These are phyloP conservation scores for Lepidium didymum DNA, from an alignment of 345 rosid genomes.

Conservation along the genomic window DNA sequence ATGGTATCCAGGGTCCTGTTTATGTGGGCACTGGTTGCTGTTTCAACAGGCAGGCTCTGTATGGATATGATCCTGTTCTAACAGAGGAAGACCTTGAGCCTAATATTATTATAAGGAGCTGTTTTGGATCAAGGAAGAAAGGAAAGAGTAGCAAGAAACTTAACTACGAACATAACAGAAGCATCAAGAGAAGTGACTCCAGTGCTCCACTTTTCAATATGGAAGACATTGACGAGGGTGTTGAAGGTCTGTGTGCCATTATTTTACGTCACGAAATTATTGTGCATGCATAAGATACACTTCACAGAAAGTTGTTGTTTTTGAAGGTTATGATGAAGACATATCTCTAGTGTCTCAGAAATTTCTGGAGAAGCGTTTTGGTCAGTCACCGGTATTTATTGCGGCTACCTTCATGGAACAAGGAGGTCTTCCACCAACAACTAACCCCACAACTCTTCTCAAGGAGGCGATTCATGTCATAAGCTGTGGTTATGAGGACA, in stretches of 20 bases:
- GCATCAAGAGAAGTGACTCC: constrained; percentile 81
- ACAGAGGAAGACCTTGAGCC: constrained; percentile 92
- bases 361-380: constrained; percentile 87
- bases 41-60: constrained; percentile 93
- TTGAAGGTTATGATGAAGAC: constrained; percentile 92
- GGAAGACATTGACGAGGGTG: constrained; percentile 91
- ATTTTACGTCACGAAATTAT: not conserved
- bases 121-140: constrained; percentile 90
- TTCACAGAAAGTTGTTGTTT: not conserved
- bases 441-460: constrained; percentile 78
- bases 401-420: constrained; percentile 97
- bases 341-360: constrained; percentile 80
- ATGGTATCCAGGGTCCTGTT: constrained; percentile 97
- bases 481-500: constrained; percentile 96
- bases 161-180: constrained; percentile 62
- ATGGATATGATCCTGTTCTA: constrained; percentile 95
- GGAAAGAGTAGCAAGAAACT: constrained; percentile 55
- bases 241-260: constrained; percentile 58
- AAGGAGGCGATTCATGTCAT: constrained; percentile 98
- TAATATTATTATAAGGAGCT: constrained; percentile 79
- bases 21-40: constrained; percentile 99
- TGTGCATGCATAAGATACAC: not conserved
- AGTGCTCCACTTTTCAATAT: constrained; percentile 78
- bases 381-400: constrained; percentile 94
- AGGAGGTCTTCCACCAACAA: constrained; percentile 90